Base-by-base conservation (phyloP, 768 basidiomycete species). In the Suillus brevipes region DNA sequence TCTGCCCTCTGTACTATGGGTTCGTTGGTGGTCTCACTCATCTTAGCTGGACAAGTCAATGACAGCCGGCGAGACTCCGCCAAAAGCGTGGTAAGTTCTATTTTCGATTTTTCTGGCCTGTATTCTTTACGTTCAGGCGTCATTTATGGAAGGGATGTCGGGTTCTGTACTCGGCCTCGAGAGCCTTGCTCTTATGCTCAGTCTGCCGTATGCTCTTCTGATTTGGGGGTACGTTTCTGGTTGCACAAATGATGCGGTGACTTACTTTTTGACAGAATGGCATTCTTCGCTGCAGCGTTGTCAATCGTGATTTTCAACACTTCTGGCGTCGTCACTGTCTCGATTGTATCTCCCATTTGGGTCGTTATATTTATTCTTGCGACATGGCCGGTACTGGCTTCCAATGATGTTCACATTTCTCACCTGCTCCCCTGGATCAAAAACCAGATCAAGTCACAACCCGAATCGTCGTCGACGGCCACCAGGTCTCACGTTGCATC, bases 11-110 rank as follows among this genome's bases (percentile, higher is more conserved):
- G 38, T 18, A 28, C 49, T 7, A 59, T 66, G 43, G 62, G 63
- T 6, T 66, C 63, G 16, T 28, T 66, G 25, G 34, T 64, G 57
- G 16, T 64, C 18, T 76, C 75, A 7, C 67, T 79, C 16, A 61
- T 81, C 28, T 74, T 83, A 0, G 69, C 74, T 9, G 76, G 79
- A 25, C 78, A 80, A 50, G 76, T 79, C 66, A 74, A 78, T 23
- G 69, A 37, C 18, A 47, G 34, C 23, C 56, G 42, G 34, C 31
- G 40, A 20, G 38, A 66, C 34, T 64, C 63, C 9, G 62, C 58
- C 20, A 43, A 42, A 53, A 53, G 49, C 16, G 65, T 58, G 28
- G 65, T 64, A 31, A 55, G 65, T 60, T 57, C 16, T 34, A 25
- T 42, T 49, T 14, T 28, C 1, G 10, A 64, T 37, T 12, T 14